Percentiles rank a stretch among this genome's conserved stretches.
phyloP scores from a whole-genome alignment of 306 rosid species.

The Corylus avellana region DNA sequence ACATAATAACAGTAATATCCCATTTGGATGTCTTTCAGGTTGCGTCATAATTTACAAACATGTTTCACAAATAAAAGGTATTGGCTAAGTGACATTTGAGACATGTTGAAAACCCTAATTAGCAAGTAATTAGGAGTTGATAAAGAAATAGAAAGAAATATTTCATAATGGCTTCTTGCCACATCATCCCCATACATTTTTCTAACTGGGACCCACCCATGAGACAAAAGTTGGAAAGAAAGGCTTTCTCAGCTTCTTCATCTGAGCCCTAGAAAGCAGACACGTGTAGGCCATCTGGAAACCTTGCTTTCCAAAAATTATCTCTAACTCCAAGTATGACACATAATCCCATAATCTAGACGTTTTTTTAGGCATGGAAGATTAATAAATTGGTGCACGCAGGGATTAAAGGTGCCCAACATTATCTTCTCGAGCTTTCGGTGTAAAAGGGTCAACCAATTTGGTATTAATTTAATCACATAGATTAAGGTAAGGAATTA shows the following conservation, averaged over 20 bases:
- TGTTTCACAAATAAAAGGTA: background rate
- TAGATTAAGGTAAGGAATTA: background rate
- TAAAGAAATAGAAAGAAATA: background rate
- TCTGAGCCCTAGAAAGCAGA: background rate
- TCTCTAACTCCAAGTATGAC: background rate
- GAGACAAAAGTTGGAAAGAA: constrained; percentile 12
- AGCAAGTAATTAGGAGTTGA: background rate
- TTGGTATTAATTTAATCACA: constrained; percentile 6
- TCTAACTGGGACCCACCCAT: background rate
- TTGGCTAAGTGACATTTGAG: background rate
- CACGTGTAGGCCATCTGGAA: constrained; percentile 23
- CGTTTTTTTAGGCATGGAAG: background rate
- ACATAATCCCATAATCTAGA: constrained; percentile 15
- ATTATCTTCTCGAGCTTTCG: constrained; percentile 11
- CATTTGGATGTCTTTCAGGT: too few relatives aligned
- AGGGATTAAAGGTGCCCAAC: constrained; percentile 7
- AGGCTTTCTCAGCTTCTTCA: background rate
- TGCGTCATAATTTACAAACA: background rate
- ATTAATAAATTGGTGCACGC: constrained; percentile 14
- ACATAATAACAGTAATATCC: too few relatives aligned
- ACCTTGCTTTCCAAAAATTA: background rate
- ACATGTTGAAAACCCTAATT: background rate
- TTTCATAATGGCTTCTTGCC: background rate
- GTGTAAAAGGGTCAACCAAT: constrained; percentile 25
- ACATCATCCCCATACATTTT: constrained; percentile 30